Conservation (phyloP, 1,284 basidiomycete genomes). For the Schizophyllum amplum region DNA sequence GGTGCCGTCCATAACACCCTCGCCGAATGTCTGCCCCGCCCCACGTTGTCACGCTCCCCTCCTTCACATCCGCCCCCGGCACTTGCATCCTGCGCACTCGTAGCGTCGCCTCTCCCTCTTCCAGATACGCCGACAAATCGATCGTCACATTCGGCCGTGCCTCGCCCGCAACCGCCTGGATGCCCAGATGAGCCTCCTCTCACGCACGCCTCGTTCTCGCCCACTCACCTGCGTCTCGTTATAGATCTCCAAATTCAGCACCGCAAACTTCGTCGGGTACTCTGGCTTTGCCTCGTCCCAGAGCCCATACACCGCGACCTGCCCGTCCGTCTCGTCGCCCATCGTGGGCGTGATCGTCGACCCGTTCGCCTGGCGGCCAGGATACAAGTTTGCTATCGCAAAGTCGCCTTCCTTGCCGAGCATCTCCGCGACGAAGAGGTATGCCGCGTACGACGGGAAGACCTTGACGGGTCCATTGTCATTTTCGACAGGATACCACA, state of each 20-base stretch:
- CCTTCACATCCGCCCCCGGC: conserved; percentile 36
- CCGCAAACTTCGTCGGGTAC: conserved; percentile 35
- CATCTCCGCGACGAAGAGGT: conserved; percentile 41
- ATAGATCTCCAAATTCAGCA: conserved; percentile 40
- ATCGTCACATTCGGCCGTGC: conserved; percentile 31
- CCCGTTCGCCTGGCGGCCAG: conserved; percentile 40
- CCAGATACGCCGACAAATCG: conserved; percentile 34
- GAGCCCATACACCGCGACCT: conserved; percentile 40
- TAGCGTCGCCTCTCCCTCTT: conserved; percentile 17
- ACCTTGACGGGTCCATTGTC: conserved; percentile 39
- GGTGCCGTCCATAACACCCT: conserved; percentile 28
- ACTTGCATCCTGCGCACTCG: conserved; percentile 32
- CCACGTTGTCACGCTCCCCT: conserved; percentile 36
- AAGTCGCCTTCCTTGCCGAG: conserved; percentile 33
- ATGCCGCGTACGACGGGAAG: conserved; percentile 41
- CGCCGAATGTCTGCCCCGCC: conserved; percentile 38
- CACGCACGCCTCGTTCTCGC: neutral
- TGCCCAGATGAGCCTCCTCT: neutral
- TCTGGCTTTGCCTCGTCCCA: conserved; percentile 29
- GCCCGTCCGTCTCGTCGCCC: conserved; percentile 37
- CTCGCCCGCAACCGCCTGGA: conserved; percentile 14
- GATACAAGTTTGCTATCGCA: conserved; percentile 38
- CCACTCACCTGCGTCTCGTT: conserved; percentile 26
- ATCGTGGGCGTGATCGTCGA: conserved; percentile 40
- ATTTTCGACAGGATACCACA: conserved; percentile 42